Conservation (phyloP, 2,329 filamentous ascomycete species). For the Lizonia empirigonia region DNA sequence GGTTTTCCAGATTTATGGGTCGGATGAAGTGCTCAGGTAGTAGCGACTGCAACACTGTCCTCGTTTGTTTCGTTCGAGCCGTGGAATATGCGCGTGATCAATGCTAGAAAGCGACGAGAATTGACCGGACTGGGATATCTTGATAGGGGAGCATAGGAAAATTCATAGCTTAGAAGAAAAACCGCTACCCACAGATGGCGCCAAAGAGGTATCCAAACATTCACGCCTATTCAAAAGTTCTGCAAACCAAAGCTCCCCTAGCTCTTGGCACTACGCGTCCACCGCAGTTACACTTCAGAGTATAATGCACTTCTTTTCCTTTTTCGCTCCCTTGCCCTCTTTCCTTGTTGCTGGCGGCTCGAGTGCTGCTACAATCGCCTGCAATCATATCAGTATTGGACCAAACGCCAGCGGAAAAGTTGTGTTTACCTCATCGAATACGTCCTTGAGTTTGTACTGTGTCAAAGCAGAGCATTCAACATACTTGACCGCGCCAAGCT, state of each 20-base stretch:
- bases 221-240: constrained; percentile 42
- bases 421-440: constrained; percentile 89
- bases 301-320: constrained; percentile 45
- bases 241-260: constrained; percentile 35
- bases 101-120: not conserved
- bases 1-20: too few species aligned
- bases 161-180: constrained; percentile 38
- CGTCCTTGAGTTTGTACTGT: constrained; percentile 98
- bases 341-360: constrained; percentile 80
- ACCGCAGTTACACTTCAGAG: constrained; percentile 32
- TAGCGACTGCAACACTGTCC: not conserved
- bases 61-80: not conserved
- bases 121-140: constrained; percentile 4
- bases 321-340: constrained; percentile 47
- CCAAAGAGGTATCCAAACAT: constrained; percentile 50
- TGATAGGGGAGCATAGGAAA: constrained; percentile 23
- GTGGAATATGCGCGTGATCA: not conserved
- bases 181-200: constrained; percentile 50
- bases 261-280: constrained; percentile 7
- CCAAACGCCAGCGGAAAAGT: not conserved
- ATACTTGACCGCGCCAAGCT: constrained; percentile 97
- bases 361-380: constrained; percentile 95
- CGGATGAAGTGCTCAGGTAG: too few species aligned
- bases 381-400: constrained; percentile 17
- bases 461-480: constrained; percentile 98